Conservation (phyloP, 192 early-diverging fungal species). For the Backusella westeae region DNA sequence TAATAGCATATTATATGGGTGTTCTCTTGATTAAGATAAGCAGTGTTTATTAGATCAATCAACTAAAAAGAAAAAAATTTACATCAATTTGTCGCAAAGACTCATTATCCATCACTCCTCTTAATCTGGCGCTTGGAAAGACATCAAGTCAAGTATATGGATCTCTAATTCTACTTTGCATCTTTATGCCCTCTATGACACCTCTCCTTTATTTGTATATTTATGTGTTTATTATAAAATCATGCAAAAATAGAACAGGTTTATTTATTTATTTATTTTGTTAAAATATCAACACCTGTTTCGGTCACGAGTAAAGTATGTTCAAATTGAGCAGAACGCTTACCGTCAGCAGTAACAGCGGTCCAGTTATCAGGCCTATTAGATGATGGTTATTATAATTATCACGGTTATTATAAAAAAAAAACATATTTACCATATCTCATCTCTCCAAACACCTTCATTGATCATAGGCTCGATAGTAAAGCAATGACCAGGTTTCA, state of each 20-base stretch:
- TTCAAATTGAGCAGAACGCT: conserved; percentile 97
- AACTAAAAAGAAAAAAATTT: no score
- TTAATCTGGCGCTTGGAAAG: no score
- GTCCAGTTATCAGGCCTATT: conserved; percentile 84
- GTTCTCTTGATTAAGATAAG: no score
- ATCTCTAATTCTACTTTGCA: no score
- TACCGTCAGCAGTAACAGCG: conserved; percentile 86
- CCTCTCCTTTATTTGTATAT: no score
- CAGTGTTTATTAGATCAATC: no score
- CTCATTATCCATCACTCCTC: no score
- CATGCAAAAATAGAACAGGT: not conserved
- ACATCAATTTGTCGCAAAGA: no score
- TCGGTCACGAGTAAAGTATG: conserved; percentile 93
- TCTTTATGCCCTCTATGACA: no score
- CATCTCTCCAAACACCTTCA: conserved; percentile 70
- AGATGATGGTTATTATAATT: not conserved
- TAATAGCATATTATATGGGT: no score
- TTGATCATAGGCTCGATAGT: conserved; percentile 99
- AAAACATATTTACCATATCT: conserved; percentile 44
- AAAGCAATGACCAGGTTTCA: conserved; percentile 94
- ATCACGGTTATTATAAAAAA: not conserved
- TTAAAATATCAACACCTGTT: conserved; percentile 85
- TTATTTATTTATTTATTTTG: conserved; percentile 16
- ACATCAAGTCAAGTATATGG: no score
- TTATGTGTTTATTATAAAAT: not conserved